Evolutionary conservation across 2,329 filamentous ascomycete genomes (phyloP).

Genomic region (Curvularia hawaiiensis): DNA sequence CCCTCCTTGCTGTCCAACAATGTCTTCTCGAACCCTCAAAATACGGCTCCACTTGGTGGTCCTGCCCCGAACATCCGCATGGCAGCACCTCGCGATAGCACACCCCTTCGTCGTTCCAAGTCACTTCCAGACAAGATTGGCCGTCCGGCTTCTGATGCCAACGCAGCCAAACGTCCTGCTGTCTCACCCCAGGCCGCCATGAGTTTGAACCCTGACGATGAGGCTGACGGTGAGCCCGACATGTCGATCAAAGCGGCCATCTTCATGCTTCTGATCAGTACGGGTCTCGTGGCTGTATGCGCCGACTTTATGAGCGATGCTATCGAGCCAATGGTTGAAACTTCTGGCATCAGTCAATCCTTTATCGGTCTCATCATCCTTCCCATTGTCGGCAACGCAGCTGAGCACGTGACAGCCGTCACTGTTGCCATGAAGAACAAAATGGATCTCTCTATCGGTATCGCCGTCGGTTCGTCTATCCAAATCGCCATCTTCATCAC

Average conservation of each 20-base stretch:
- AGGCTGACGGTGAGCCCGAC: constrained; percentile 41
- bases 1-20: constrained; percentile 72
- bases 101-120: constrained; percentile 39
- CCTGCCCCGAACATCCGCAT: constrained; percentile 41
- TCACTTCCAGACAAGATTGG: constrained; percentile 47
- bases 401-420: constrained; percentile 81
- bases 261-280: constrained; percentile 60
- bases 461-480: constrained; percentile 79
- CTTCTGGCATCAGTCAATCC: constrained; percentile 67
- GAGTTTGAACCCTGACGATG: constrained; percentile 24
- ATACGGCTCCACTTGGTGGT: constrained; percentile 37
- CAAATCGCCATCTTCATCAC: constrained; percentile 81
- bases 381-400: constrained; percentile 82
- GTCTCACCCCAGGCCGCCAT: constrained; percentile 29
- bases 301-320: constrained; percentile 77
- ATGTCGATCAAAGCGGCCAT: constrained; percentile 64
- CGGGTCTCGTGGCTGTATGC: constrained; percentile 64
- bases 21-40: constrained; percentile 63
- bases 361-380: constrained; percentile 82
- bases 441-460: constrained; percentile 82
- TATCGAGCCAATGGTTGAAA: constrained; percentile 69
- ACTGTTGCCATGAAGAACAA: constrained; percentile 83
- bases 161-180: constrained; percentile 24
- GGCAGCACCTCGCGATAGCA: constrained; percentile 32
- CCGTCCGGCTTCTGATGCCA: constrained; percentile 26